These are phyloP conservation scores for Chalciporus sp. DNA, from an alignment of 1,284 basidiomycete genomes.

Conservation along the genomic window DNA sequence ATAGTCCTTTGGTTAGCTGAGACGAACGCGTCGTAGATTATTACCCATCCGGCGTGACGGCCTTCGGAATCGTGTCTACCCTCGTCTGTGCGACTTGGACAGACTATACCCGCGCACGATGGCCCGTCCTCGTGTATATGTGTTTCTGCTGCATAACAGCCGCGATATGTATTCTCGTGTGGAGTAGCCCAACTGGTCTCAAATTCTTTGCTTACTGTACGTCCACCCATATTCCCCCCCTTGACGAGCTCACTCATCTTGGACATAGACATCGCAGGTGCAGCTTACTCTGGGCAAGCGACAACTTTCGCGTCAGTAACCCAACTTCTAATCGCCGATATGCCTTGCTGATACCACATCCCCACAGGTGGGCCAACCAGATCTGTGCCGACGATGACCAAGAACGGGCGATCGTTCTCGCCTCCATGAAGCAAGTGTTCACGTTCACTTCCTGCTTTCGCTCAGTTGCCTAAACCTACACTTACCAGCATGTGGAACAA, in stretches of 20 bases:
- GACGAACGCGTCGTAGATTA: constrained; percentile 43
- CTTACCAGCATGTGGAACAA: constrained; percentile 68
- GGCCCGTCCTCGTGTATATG: constrained; percentile 65
- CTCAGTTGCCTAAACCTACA: background rate
- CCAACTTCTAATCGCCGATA: background rate
- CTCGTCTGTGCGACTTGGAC: constrained; percentile 65
- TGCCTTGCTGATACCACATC: constrained; percentile 1
- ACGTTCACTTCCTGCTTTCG: background rate
- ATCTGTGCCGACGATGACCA: constrained; percentile 69
- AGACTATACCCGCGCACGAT: constrained; percentile 55
- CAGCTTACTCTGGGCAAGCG: constrained; percentile 68
- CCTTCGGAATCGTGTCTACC: constrained; percentile 65
- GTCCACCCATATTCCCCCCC: constrained; percentile 20
- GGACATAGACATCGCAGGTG: constrained; percentile 56
- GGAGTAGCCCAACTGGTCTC: no score
- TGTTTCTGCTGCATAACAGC: no score
- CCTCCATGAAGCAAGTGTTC: constrained; percentile 62
- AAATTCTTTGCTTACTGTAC: constrained; percentile 67
- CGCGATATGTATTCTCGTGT: no score
- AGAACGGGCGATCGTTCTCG: constrained; percentile 66
- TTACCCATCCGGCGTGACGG: constrained; percentile 67
- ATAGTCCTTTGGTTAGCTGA: background rate
- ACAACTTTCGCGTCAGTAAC: constrained; percentile 65
- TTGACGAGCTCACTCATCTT: background rate
- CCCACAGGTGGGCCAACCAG: constrained; percentile 65